These are phyloP conservation scores for Colletotrichum higginsianum DNA, from an alignment of 2,329 filamentous ascomycete genomes.

Conservation along the genomic window DNA sequence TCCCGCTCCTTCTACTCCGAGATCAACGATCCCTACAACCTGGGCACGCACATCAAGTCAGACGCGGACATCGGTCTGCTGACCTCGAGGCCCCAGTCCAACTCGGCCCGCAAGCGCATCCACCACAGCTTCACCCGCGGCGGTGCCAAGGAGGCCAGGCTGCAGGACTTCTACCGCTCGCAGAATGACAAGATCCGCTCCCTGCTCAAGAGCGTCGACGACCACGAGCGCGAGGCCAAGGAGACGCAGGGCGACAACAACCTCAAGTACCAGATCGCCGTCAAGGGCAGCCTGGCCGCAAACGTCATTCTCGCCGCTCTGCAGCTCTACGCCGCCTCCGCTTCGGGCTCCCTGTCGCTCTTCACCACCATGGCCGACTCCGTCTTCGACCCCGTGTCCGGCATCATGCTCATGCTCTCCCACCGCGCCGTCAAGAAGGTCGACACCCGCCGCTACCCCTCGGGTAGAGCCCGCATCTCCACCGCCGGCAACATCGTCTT, in stretches of 20 bases:
- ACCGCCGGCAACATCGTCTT: slow-evolving; percentile 97
- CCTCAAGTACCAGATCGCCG: slow-evolving; percentile 78
- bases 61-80: slow-evolving; percentile 75
- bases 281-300: slow-evolving; percentile 80
- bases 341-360: slow-evolving; percentile 91
- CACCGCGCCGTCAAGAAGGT: slow-evolving; percentile 91
- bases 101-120: slow-evolving; percentile 82
- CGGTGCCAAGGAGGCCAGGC: slow-evolving; percentile 62
- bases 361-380: slow-evolving; percentile 98
- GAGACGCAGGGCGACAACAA: slow-evolving; percentile 87
- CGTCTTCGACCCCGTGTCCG: slow-evolving; percentile 92
- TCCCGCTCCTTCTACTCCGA: slow-evolving; percentile 39
- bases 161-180: slow-evolving; percentile 87
- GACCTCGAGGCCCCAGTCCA: slow-evolving; percentile 78
- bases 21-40: slow-evolving; percentile 82
- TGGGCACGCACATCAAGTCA: slow-evolving; percentile 84
- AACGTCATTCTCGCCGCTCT: slow-evolving; percentile 85
- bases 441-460: slow-evolving; percentile 88
- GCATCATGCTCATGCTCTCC: slow-evolving; percentile 87
- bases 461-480: slow-evolving; percentile 93
- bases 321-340: slow-evolving; percentile 90
- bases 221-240: slow-evolving; percentile 86
- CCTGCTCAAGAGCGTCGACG: slow-evolving; percentile 91
- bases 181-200: slow-evolving; percentile 96
- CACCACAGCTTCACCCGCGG: slow-evolving; percentile 44